Evolutionary conservation across 1,284 basidiomycete genomes (phyloP), one percentile per base, ranked within the genome.

Genomic region (Cutaneotrichosporon cutaneum): DNA sequence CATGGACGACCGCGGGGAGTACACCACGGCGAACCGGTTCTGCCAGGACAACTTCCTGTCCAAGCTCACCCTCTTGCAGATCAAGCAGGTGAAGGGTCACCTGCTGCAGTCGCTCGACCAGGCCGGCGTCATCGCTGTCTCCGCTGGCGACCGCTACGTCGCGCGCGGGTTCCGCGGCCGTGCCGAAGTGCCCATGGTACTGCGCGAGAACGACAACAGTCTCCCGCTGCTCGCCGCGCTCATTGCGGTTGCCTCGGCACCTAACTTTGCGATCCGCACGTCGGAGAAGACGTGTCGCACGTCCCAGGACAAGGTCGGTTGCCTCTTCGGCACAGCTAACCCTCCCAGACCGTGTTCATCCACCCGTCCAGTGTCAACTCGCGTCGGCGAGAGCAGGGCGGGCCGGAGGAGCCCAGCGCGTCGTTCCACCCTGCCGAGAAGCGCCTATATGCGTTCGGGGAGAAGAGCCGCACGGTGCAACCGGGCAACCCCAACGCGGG

Each of bases 241-340:
- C 58, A 89, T 97, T 68, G 87, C 93, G 3, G 86, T 92, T 58
- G 91, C 92, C 0, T 86, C 86, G 0, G 92, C 94, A 68, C 94
- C 94, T n/a, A 95, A 96, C 77, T 96, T 94, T 80, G 94, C 91
- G 2, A 86, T 97, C 58, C 83, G 89, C 39, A 86, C 85, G n/a
- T 85, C 86, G 7, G 88, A 89, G 55, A 88, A 84, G 74, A 83
- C 82, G 1, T 88, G 88, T 69, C 84, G 92, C 24, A 97, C 94
- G 3, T 83, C 86, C 18, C 86, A 88, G 70, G 94, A 98, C 73
- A 94, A 91, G 85, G 92, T 94, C 67, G 65, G 84, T 75, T 42
- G 16, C 45, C 47, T 22, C n/a, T n/a, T n/a, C n/a, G n/a, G n/a
- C n/a, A n/a, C n/a, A n/a, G 51, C 58, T 62, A 45, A 65, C 60